Base-by-base conservation (phyloP, 1,284 basidiomycete species). In the Pyrrhoderma lamaoense region DNA sequence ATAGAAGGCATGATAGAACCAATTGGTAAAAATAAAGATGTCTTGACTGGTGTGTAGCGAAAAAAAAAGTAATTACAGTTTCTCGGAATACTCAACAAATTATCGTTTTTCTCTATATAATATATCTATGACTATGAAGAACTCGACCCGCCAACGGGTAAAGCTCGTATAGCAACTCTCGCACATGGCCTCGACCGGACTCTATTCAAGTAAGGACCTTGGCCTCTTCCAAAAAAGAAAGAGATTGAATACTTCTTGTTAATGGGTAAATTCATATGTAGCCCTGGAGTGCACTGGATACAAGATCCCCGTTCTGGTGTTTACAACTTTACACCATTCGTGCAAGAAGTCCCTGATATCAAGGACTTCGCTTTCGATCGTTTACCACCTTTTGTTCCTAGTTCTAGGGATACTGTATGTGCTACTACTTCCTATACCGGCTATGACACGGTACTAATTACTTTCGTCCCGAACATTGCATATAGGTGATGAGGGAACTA, bases 281-380 rank as follows among this genome's bases (percentile, higher is more conserved):
- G 90, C 59, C 89, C 90, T 2, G 93, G 93, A n/a, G 85, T 96
- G 0, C 89, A 95, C 62, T 91, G 89, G 82, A 67, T 97, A 1
- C 81, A 83, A 60, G 93, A 99, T 61, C 88, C 90, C 1, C 76
- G 90, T 8, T 89, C 92, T 0, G 76, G 81, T 4, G 85, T 91
- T 5, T 95, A 91, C 70, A 96, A 96, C 64, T 98, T 92, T 62
- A 69, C 82, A 0, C 77, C 80, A 1, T 78, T 76, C 61, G 68
- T 92, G 2, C 78, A 86, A 62, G 68, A 68, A 5, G 80, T 98
- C 42, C 89, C 93, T 0, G 73, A 80, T 51, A 82, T 93, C 2
- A 79, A 79, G n/a, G 81, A 94, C 45, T 98, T 98, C 61, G 92
- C 87, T n/a, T 96, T 93, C 55, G 81, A 89, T 53, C 79, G 89